Evolutionary conservation across 768 basidiomycete genomes (phyloP), one percentile per base, ranked within the genome.

Genomic region (Saitozyma podzolica): DNA sequence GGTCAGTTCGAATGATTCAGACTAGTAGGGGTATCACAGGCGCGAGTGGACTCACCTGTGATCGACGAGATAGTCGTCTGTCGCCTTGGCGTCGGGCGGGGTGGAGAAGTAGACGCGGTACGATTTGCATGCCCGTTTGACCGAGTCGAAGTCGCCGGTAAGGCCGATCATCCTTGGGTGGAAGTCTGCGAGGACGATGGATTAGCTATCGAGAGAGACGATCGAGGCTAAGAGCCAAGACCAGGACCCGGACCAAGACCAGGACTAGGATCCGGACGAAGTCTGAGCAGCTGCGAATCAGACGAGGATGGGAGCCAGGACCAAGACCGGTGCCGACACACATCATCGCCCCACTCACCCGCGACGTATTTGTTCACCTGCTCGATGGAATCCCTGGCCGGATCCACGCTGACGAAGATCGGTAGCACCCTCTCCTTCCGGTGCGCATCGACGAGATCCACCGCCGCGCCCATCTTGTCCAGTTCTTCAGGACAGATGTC

Each of bases 91-190:
- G 71, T 90, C 82, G 3, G 82, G 82, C 9, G 91, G 91, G 6
- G 95, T 97, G 7, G 92, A 96, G 83, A 99, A 99, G 80, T 99
- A 99, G 48, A 99, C 96, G 47, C 96, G 89, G 80, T 95, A 99
- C 37, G 89, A 87, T 79, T 92, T 95, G 84, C 95, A 98, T 20
- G 88, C 86, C 37, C 87, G 84, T 80, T 98, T 98, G 66, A 88
- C 88, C 16, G 86, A 83, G 16, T 86, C 85, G 73, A 92, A 97
- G n/a, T 87, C 82, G 16, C 96, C 96, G 2, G 88, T 89, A 54
- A 98, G 84, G 10, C 95, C 96, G 48, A 92, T 80, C 72, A 95
- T 88, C 9, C 88, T 85, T 0, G 92, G 88, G 78, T 98, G 94
- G 80, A 99, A 98, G 74, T 99, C 96, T 76, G 42, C 13, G 67